These are phyloP conservation scores for Blastomyces emzantsi DNA, from an alignment of 2,329 filamentous ascomycete genomes.

Conservation along the genomic window DNA sequence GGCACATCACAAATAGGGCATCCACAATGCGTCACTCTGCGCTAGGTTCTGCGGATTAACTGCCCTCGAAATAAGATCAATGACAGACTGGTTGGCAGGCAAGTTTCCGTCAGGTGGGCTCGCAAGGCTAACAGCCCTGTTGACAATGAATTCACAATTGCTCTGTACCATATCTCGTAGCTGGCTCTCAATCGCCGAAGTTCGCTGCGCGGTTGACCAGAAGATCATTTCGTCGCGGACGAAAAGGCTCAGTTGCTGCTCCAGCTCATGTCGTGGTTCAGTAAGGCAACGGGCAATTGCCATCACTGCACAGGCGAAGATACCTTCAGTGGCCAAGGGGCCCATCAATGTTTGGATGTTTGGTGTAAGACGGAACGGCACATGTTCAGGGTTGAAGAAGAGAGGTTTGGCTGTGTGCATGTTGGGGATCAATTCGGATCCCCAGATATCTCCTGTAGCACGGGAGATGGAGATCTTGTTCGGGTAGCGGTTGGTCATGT, in stretches of 20 bases:
- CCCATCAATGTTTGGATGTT: constrained; percentile 96
- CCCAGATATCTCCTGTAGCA: constrained; percentile 87
- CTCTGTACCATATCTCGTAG: constrained; percentile 69
- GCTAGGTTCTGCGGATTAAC: constrained; percentile 86
- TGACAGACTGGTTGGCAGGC: constrained; percentile 92
- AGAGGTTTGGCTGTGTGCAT: constrained; percentile 77
- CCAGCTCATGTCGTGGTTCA: constrained; percentile 72
- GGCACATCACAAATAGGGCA: constrained; percentile 70
- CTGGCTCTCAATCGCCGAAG: constrained; percentile 54
- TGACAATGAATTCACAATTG: constrained; percentile 87
- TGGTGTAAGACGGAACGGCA: constrained; percentile 93
- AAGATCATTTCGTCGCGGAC: constrained; percentile 97
- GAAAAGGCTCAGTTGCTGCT: constrained; percentile 87
- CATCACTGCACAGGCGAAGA: constrained; percentile 93
- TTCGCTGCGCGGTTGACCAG: constrained; percentile 75
- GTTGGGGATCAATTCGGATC: constrained; percentile 82
- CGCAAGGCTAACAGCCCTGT: constrained; percentile 76
- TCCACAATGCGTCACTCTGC: constrained; percentile 88
- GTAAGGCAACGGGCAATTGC: constrained; percentile 90
- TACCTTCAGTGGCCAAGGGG: constrained; percentile 87
- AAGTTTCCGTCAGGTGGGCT: constrained; percentile 66
- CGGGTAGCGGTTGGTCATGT: constrained; percentile 92
- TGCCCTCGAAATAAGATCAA: constrained; percentile 85
- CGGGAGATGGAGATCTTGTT: constrained; percentile 91
- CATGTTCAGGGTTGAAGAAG: constrained; percentile 91